Base-by-base conservation (phyloP, 2,329 filamentous ascomycete species). In the Lecanicillium sp. region DNA sequence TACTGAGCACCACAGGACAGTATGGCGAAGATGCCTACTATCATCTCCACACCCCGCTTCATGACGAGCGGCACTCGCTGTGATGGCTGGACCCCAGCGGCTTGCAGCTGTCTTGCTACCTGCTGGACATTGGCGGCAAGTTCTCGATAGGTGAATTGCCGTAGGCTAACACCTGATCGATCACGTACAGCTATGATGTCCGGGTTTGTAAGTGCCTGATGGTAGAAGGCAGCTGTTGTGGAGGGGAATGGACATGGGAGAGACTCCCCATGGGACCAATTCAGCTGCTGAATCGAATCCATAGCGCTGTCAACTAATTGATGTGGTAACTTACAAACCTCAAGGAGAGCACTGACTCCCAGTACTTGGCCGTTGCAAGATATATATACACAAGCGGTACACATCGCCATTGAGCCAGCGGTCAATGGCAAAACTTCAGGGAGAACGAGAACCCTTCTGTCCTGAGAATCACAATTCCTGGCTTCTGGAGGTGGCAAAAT, bases 1-100 rank as follows among this genome's bases (percentile, higher is more conserved):
- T 79, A 79, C 46, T 79, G 74, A 12, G 68, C 74, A 15, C 74
- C 74, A 34, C 68, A 68, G 40, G 72, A 73, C 25, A 79, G 56
- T 14, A 77, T 61, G 3, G 72, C 74, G 40, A 74, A 60, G 35
- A 78, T 76, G 15, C 69, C 73, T 36, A 76, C 62, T 6, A 77
- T 56, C 71, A 79, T 75, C 45, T 74, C 71, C 34, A 74, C 55
- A 29, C 72, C 69, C 12, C 74, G 64, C 42, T 69, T 69, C 41
- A 70, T 68, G n/a, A 78, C 64, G 18, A 78, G 60, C n/a, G 69
- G 71, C 5, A 77, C 61, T 28, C 69, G 59, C 46, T 74, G 66
- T 5, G 61, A 57, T 17, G 65, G 63, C 27, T 50, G 46, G 17
- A 72, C 57, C 22, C 69, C 69, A 12, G 51, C 51, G 38, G 32